Conservation (phyloP, 352 stramenopile species). For the Globisporangium carolinianum region DNA sequence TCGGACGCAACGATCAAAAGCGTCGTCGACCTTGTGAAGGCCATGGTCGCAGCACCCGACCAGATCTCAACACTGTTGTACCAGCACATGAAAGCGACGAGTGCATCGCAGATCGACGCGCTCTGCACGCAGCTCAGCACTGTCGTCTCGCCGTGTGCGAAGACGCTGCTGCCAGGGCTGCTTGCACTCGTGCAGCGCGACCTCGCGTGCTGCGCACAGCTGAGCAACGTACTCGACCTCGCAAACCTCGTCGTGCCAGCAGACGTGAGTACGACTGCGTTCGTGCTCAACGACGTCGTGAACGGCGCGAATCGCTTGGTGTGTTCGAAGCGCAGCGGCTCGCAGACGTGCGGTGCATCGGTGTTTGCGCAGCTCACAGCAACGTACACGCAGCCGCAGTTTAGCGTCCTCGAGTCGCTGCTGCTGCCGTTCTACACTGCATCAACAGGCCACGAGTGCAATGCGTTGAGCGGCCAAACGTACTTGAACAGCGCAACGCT, state of each 20-base stretch:
- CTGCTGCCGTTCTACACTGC: conserved; percentile 24
- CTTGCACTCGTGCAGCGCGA: conserved; percentile 34
- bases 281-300: conserved; percentile 28
- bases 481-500: conserved; percentile 9
- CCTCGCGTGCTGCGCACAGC: conserved; percentile 36
- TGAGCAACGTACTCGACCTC: conserved; percentile 39
- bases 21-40: conserved; percentile 29
- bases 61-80: conserved; percentile 13
- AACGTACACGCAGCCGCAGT: conserved; percentile 25
- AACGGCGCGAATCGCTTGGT: conserved; percentile 50
- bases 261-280: conserved; percentile 33
- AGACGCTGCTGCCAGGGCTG: conserved; percentile 36
- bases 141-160: conserved; percentile 32
- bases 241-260: conserved; percentile 40
- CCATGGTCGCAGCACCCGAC: conserved; percentile 24
- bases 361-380: conserved; percentile 29
- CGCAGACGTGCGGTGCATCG: conserved; percentile 32
- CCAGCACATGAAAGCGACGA: conserved; percentile 13
- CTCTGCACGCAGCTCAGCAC: conserved; percentile 53
- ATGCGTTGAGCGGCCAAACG: conserved; percentile 3
- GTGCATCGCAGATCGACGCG: conserved; percentile 25
- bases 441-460: conserved; percentile 14
- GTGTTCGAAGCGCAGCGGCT: conserved; percentile 28
- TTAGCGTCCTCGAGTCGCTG: conserved; percentile 22
- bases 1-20: conserved; percentile 14